phyloP scores from a whole-genome alignment of 1,284 basidiomycete genomes.

The Quambalaria eucalypti region DNA sequence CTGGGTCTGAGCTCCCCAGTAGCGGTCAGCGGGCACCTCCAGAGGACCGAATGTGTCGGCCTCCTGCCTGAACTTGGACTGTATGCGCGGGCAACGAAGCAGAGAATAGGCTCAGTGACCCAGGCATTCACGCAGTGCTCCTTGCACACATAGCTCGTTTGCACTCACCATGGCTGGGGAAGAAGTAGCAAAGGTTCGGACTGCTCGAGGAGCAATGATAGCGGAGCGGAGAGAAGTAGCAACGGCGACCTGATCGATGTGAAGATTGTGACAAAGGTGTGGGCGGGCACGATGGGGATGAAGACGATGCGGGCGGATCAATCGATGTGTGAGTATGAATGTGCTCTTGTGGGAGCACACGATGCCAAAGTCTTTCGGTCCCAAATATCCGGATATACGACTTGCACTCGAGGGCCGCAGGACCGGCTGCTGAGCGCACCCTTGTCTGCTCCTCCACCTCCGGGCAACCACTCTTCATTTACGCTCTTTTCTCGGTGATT shows the following conservation, averaged over 20 bases:
- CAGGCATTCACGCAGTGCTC: background rate
- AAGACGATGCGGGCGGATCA: background rate
- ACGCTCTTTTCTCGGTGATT: too few species aligned
- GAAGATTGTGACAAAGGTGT: background rate
- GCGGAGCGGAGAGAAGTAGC: background rate
- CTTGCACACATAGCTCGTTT: background rate
- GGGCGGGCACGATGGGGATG: background rate
- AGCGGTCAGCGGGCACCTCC: slow-evolving; percentile 82
- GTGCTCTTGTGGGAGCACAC: too few species aligned
- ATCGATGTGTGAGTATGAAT: too few species aligned
- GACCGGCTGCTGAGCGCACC: too few species aligned
- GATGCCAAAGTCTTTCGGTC: too few species aligned
- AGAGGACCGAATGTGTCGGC: slow-evolving; percentile 82
- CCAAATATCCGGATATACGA: too few species aligned
- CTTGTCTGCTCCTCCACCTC: too few species aligned
- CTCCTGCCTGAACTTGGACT: slow-evolving; percentile 25
- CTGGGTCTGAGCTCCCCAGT: slow-evolving; percentile 99
- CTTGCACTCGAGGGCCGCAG: too few species aligned
- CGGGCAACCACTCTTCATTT: too few species aligned
- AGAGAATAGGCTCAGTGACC: background rate
- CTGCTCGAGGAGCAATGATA: background rate
- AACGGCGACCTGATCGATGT: background rate
- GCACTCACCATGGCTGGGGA: background rate
- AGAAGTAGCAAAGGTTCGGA: background rate
- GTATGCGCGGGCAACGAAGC: background rate